Evolutionary conservation across 139 green algal genomes (phyloP).

Genomic region (Picochlorum costavermella): DNA sequence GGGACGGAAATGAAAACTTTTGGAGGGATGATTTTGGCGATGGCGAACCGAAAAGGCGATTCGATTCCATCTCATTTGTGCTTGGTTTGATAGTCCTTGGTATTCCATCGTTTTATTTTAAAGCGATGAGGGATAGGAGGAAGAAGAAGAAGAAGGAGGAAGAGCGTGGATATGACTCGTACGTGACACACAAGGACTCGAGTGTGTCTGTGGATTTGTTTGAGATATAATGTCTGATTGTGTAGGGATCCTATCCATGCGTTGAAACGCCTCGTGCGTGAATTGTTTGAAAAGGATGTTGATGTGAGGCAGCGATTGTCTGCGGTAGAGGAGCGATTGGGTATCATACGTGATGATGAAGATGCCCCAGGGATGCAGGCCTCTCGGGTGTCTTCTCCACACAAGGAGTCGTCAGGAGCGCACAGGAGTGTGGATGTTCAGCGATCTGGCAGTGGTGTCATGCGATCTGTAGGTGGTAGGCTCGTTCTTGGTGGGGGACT

Average conservation of each 20-base stretch:
- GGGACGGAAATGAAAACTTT: not conserved
- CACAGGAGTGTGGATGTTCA: not conserved
- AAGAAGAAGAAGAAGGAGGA: not conserved
- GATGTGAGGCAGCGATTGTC: conserved; percentile 22
- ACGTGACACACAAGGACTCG: not conserved
- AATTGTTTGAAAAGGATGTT: conserved; percentile 39
- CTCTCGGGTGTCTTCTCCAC: not conserved
- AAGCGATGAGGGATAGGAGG: not conserved
- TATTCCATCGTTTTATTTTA: not conserved
- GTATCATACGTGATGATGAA: not conserved
- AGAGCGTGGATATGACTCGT: not conserved
- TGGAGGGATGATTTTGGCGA: not conserved
- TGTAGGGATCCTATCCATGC: conserved; percentile 23
- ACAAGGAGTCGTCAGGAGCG: not conserved
- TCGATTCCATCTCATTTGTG: conserved; percentile 7
- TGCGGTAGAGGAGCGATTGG: conserved; percentile 15
- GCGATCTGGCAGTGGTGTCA: not conserved
- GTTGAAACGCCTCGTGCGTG: conserved; percentile 37
- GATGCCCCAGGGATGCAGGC: too few species aligned
- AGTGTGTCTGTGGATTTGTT: not conserved
- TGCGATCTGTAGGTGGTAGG: not conserved
- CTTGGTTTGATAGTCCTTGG: conserved; percentile 1
- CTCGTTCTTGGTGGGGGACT: conserved; percentile 22
- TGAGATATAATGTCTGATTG: not conserved
- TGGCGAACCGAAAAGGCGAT: not conserved